phyloP scores from a whole-genome alignment of 306 rosid genomes.

The Alnus rubra region DNA sequence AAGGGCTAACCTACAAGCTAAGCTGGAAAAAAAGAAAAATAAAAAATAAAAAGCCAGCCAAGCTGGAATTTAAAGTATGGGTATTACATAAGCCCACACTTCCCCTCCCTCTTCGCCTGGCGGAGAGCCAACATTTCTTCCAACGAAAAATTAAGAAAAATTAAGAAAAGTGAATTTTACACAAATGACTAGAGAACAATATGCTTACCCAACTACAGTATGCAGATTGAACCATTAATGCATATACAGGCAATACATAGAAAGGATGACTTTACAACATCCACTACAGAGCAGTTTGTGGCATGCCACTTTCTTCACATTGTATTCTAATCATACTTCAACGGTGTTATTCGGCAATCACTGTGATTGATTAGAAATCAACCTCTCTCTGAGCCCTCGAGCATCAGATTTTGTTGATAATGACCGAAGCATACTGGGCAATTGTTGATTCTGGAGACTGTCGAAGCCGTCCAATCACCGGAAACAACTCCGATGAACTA shows the following conservation, averaged over 20 bases:
- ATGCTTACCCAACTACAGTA: not conserved
- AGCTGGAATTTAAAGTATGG: too few relatives aligned
- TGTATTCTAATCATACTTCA: not conserved
- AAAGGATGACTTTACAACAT: not conserved
- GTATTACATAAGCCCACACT: too few relatives aligned
- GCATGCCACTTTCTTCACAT: not conserved
- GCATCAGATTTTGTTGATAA: constrained; percentile 68
- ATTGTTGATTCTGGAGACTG: constrained; percentile 82
- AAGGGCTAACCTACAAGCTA: too few relatives aligned
- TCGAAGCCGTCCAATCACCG: constrained; percentile 67
- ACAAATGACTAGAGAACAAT: not conserved
- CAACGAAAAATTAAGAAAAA: too few relatives aligned
- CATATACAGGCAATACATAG: not conserved
- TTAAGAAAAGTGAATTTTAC: too few relatives aligned
- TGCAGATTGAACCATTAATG: not conserved
- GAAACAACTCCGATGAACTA: constrained; percentile 73
- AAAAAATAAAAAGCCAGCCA: too few relatives aligned
- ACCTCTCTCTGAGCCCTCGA: constrained; percentile 30
- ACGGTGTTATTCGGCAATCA: not conserved
- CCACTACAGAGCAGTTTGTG: not conserved
- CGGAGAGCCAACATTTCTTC: too few relatives aligned
- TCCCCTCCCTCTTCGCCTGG: too few relatives aligned
- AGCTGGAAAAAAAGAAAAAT: too few relatives aligned
- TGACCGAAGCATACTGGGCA: constrained; percentile 64
- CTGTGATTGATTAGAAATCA: not conserved